These are phyloP conservation scores for Eucalyptus curtisii DNA, from an alignment of 345 rosid species.

Conservation along the genomic window DNA sequence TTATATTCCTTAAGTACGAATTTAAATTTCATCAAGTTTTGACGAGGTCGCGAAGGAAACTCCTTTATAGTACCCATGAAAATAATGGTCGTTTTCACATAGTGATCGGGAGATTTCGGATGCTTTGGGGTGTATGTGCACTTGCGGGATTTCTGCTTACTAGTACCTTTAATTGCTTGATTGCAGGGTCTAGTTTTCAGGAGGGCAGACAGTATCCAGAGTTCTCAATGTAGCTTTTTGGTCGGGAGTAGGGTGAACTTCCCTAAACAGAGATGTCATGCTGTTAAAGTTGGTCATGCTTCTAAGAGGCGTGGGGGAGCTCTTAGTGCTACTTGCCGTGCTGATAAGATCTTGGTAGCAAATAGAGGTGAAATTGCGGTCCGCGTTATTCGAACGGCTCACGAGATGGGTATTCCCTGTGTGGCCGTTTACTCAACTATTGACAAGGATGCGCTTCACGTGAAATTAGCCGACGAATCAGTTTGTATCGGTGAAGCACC, in stretches of 20 bases:
- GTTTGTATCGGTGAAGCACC: conserved; percentile 99
- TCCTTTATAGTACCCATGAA: not conserved
- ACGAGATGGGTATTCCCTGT: conserved; percentile 95
- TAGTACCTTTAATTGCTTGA: not conserved
- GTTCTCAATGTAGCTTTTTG: conserved; percentile 59
- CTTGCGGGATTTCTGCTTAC: not conserved
- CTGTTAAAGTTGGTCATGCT: conserved; percentile 13
- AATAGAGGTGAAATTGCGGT: conserved; percentile 98
- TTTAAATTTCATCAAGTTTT: not conserved
- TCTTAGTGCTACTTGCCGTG: conserved; percentile 42
- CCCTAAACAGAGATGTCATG: conserved; percentile 31
- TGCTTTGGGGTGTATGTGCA: not conserved
- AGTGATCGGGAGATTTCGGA: not conserved
- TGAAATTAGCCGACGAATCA: conserved; percentile 89
- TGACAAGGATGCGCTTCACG: conserved; percentile 95
- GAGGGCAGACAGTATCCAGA: conserved; percentile 26
- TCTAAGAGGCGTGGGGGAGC: conserved; percentile 33
- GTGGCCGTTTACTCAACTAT: conserved; percentile 96
- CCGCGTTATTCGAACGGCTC: conserved; percentile 90
- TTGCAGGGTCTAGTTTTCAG: conserved; percentile 38
- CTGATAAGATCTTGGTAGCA: conserved; percentile 85
- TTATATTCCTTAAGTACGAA: not conserved
- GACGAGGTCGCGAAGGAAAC: not conserved
- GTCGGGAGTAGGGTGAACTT: conserved; percentile 37
- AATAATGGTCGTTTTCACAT: not conserved